A percentile compares a stretch with the other conserved stretches of the same genome.
phyloP scores from a whole-genome alignment of 306 rosid genomes.

The Vigna angularis region DNA sequence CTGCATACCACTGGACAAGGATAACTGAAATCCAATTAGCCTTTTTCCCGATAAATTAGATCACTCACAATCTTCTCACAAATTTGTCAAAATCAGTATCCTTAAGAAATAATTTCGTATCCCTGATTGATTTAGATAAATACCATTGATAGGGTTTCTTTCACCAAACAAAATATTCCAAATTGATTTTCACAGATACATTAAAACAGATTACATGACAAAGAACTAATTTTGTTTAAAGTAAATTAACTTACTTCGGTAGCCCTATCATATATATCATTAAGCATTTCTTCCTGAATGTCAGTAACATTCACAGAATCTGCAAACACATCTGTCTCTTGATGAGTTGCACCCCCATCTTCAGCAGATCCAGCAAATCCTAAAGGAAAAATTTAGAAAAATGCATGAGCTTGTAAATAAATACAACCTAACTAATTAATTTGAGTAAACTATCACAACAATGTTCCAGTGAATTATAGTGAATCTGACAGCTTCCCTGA shows the following conservation, averaged over 20 bases:
- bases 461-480: background rate
- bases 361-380: background rate
- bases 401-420: background rate
- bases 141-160: background rate
- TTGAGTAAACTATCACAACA: conserved; percentile 5
- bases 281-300: conserved; percentile 53
- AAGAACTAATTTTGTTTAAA: conserved; percentile 28
- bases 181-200: conserved; percentile 28
- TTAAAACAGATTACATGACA: background rate
- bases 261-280: conserved; percentile 62
- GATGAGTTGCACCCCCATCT: conserved; percentile 3
- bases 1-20: background rate
- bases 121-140: conserved; percentile 26
- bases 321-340: background rate
- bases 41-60: background rate
- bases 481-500: background rate
- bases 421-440: conserved; percentile 49
- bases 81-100: conserved; percentile 17
- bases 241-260: conserved; percentile 65
- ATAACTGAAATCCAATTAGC: conserved; percentile 1
- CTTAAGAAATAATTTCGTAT: conserved; percentile 2
- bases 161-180: background rate
- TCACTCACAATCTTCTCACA: background rate
- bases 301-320: background rate
- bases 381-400: background rate